phyloP scores from a whole-genome alignment of 78 protist species.

The slime mould (Dictyostelium discoideum) region DNA sequence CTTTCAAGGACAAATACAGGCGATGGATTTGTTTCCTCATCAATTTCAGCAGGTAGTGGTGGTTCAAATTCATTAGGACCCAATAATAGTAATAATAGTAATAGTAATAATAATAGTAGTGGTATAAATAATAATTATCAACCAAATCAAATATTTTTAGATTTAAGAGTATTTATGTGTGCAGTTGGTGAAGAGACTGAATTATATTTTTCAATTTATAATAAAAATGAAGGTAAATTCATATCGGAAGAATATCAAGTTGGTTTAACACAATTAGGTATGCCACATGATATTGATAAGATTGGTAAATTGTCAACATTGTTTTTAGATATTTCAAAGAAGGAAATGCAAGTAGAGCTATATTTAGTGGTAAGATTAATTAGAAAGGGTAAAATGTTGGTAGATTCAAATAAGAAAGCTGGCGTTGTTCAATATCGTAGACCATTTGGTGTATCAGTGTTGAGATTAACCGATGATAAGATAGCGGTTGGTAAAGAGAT shows the following conservation, averaged over 20 bases:
- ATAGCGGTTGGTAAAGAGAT: slow-evolving; percentile 42
- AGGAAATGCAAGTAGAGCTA: slow-evolving; percentile 40
- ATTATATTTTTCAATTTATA: slow-evolving; percentile 61
- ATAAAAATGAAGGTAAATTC: slow-evolving; percentile 48
- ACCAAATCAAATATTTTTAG: slow-evolving; percentile 64
- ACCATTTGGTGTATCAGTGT: slow-evolving; percentile 67
- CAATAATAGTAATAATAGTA: not conserved
- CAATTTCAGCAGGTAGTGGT: slow-evolving; percentile 5
- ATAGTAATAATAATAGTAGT: not conserved
- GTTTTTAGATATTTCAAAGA: slow-evolving; percentile 59
- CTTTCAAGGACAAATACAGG: not conserved
- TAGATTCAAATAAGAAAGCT: slow-evolving; percentile 52
- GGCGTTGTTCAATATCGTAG: slow-evolving; percentile 58
- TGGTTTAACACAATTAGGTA: slow-evolving; percentile 58
- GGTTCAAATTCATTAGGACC: not conserved
- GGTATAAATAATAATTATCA: not conserved
- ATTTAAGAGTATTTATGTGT: slow-evolving; percentile 63
- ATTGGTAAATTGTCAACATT: slow-evolving; percentile 67
- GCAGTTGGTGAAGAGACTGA: slow-evolving; percentile 73
- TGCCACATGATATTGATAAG: slow-evolving; percentile 66
- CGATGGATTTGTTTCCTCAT: not conserved
- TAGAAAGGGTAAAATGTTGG: slow-evolving; percentile 68
- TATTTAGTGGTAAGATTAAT: slow-evolving; percentile 52
- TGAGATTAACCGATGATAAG: slow-evolving; percentile 25
- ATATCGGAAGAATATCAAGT: slow-evolving; percentile 76